These are phyloP conservation scores for Aspergillus fumigatiaffinis DNA, from an alignment of 2,329 filamentous ascomycete genomes.

Conservation along the genomic window DNA sequence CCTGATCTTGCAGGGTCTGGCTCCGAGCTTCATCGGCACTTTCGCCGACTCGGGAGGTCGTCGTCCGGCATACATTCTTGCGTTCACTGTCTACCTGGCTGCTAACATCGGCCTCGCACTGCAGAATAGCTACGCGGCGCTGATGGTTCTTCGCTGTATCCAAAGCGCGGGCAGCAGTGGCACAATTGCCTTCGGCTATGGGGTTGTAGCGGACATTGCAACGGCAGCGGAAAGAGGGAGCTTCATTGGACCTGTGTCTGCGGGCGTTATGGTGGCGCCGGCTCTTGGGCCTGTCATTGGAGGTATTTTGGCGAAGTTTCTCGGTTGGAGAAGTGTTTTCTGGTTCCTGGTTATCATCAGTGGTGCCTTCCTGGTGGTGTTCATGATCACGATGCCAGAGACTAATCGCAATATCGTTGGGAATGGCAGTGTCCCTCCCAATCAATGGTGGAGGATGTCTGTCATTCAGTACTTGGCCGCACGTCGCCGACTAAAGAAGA, in stretches of 20 bases:
- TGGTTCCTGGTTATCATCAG: constrained; percentile 42
- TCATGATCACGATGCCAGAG: constrained; percentile 35
- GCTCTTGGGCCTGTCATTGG: constrained; percentile 44
- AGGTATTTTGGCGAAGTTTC: constrained; percentile 31
- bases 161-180: constrained; percentile 44
- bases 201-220: constrained; percentile 43
- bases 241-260: constrained; percentile 41
- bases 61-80: constrained; percentile 36
- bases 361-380: constrained; percentile 28
- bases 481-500: not conserved
- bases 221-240: constrained; percentile 39
- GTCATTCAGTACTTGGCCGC: constrained; percentile 13
- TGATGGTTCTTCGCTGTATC: constrained; percentile 40
- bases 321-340: constrained; percentile 44
- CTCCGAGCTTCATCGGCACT: constrained; percentile 41
- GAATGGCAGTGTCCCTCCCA: constrained; percentile 24
- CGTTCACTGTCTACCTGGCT: constrained; percentile 39
- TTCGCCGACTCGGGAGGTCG: constrained; percentile 42
- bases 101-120: constrained; percentile 41
- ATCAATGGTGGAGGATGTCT: constrained; percentile 21
- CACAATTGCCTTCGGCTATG: constrained; percentile 42
- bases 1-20: constrained; percentile 43
- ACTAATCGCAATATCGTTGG: constrained; percentile 31
- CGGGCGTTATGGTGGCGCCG: constrained; percentile 32
- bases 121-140: constrained; percentile 34